phyloP scores from a whole-genome alignment of 225 moss, liverwort and hornwort genomes.

The Pseudisothecium myosuroides region DNA sequence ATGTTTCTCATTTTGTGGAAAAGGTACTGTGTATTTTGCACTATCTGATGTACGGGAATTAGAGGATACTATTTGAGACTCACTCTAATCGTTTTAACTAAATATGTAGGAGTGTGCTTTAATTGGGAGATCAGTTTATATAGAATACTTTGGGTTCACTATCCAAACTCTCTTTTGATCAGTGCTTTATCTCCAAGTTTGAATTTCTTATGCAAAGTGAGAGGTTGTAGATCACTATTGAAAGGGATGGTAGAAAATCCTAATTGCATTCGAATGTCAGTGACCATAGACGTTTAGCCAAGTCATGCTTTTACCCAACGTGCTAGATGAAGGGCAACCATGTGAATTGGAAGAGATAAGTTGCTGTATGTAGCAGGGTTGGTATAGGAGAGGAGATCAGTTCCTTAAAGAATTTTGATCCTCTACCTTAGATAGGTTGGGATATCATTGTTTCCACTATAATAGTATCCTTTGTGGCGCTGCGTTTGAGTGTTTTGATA shows the following conservation, averaged over 20 bases:
- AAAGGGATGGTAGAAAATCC: background rate
- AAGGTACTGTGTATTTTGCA: background rate
- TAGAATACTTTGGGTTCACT: background rate
- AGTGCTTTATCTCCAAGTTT: background rate
- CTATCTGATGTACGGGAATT: background rate
- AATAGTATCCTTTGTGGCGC: background rate
- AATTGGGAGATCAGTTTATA: background rate
- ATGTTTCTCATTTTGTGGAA: slow-evolving; percentile 20
- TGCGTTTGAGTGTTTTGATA: background rate
- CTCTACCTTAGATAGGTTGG: background rate
- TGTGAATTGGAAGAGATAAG: background rate
- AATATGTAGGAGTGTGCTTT: background rate
- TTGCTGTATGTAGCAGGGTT: background rate
- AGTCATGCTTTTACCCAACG: background rate
- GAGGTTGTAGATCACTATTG: no score
- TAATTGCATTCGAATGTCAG: background rate
- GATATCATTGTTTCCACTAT: background rate
- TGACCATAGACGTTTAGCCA: background rate
- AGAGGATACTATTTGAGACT: background rate
- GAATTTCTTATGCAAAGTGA: background rate
- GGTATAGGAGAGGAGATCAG: background rate
- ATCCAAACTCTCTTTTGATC: background rate
- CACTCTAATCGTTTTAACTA: background rate
- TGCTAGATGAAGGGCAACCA: background rate
- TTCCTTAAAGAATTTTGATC: background rate